Base-by-base conservation (phyloP, 192 early-diverging fungal species). In the Paraglomus occultum region DNA sequence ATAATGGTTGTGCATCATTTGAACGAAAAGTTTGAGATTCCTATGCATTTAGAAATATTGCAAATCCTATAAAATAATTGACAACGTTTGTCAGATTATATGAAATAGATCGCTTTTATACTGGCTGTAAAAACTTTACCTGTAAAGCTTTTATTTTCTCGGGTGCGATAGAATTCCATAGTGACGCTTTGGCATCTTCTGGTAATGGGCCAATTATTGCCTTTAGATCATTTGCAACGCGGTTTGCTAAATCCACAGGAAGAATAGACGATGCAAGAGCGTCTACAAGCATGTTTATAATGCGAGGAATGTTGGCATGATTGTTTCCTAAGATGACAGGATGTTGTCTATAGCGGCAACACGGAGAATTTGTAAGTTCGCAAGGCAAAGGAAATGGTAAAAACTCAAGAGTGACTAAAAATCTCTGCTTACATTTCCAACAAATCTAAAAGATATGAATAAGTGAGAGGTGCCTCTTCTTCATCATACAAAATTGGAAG, bases 401-500 rank as follows among this genome's bases (percentile, higher is more conserved):
- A 20, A 22, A 3, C 6, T 43, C 20, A 47, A 53, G 12, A 8
- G 14, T 50, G 20, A 55, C 51, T 23, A 44, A 50, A n/a, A 46
- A 17, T 15, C 15, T 10, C 59, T 12, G 77, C 79, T 75, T 75
- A 80, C 79, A 79, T 73, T 49, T 90, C 84, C 31, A 94, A 68
- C 10, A 93, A 78, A 59, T 89, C 86, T 47, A 93, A 74, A 15
- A 96, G 81, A 58, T 89, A 92, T 72, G 83, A 82, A 82, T 95
- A 95, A 8, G 85, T 84, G 20, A 80, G 72, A 1, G 89, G 82
- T 17, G 90, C 94, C 76, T 96, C 95, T 31, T 94, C 93, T 61
- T 90, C 87, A 75, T 99, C 97, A 67, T 94, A 77, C 42, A 88
- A 70, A 66, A 99, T 83, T 3, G 97, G 97, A 64, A 99, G 77